These are phyloP conservation scores for Penicillium sp. DNA, from an alignment of 2,329 filamentous ascomycete species.

Conservation along the genomic window DNA sequence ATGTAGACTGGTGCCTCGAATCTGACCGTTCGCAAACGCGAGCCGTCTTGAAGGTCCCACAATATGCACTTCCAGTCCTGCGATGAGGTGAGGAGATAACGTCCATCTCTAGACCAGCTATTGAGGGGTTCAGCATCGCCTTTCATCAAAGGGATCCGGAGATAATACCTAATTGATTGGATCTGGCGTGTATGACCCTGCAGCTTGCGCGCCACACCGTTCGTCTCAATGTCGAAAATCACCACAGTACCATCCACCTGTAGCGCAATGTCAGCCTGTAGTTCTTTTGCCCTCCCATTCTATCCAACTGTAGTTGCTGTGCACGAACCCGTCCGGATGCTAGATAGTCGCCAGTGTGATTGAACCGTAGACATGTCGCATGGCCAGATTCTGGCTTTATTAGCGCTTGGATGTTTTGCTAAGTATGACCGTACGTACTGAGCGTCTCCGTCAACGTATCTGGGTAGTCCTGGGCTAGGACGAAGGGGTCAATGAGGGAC, in stretches of 20 bases:
- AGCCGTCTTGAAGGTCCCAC: conserved; percentile 80
- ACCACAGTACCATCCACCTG: conserved; percentile 84
- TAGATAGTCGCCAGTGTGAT: conserved; percentile 88
- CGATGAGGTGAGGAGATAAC: conserved; percentile 86
- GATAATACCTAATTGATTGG: conserved; percentile 68
- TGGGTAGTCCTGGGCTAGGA: conserved; percentile 78
- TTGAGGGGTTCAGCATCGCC: not conserved
- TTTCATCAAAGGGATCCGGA: not conserved
- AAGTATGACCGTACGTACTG: conserved; percentile 49
- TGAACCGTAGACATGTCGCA: conserved; percentile 75
- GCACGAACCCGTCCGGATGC: conserved; percentile 76
- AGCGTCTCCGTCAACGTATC: conserved; percentile 86
- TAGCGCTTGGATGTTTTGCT: conserved; percentile 4
- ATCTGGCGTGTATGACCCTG: conserved; percentile 91
- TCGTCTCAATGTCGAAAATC: conserved; percentile 96
- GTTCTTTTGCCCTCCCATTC: too few species aligned
- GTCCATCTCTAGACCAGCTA: conserved; percentile 86
- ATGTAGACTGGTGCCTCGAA: conserved; percentile 95
- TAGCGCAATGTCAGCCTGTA: conserved; percentile 12
- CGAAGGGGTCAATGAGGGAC: conserved; percentile 68
- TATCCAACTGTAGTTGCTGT: not conserved
- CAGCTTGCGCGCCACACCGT: conserved; percentile 91
- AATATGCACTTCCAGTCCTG: conserved; percentile 96
- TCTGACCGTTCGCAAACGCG: conserved; percentile 75
- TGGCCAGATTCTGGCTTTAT: conserved; percentile 55